These are phyloP conservation scores for Sesbania bispinosa DNA, from an alignment of 306 rosid genomes.

Conservation along the genomic window DNA sequence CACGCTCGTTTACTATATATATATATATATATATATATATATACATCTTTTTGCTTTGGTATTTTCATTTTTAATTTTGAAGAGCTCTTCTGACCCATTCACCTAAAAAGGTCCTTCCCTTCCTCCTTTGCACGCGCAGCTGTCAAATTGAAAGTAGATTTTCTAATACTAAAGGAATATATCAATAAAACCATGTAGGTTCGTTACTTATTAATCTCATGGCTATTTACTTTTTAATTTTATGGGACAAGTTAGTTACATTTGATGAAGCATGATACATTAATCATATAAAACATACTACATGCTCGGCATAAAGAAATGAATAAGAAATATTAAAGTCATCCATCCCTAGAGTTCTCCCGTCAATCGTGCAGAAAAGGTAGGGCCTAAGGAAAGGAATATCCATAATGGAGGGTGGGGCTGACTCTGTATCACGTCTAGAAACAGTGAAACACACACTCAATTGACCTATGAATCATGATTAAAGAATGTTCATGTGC, in stretches of 20 bases:
- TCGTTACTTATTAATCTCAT: no score
- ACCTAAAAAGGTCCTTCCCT: background rate
- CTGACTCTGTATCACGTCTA: background rate
- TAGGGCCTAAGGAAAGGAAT: background rate
- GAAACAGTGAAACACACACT: background rate
- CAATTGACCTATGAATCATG: background rate
- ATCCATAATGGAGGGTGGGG: background rate
- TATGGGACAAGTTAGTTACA: background rate
- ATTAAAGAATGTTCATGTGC: background rate
- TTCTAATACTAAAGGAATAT: no score
- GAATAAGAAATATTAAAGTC: background rate
- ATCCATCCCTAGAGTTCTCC: no score
- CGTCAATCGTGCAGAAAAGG: slow-evolving; percentile 32
- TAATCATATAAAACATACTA: background rate
- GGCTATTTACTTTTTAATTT: no score
- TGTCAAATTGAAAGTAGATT: background rate
- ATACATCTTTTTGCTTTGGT: background rate
- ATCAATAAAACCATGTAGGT: no score
- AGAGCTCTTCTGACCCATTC: background rate
- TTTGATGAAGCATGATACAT: background rate
- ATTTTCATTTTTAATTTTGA: background rate
- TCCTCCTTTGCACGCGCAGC: slow-evolving; percentile 6
- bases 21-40: no score
- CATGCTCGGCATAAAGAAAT: no score
- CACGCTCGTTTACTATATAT: background rate